Conservation (phyloP, 352 stramenopile genomes). For the Hyaloperonospora arabidopsidis region DNA sequence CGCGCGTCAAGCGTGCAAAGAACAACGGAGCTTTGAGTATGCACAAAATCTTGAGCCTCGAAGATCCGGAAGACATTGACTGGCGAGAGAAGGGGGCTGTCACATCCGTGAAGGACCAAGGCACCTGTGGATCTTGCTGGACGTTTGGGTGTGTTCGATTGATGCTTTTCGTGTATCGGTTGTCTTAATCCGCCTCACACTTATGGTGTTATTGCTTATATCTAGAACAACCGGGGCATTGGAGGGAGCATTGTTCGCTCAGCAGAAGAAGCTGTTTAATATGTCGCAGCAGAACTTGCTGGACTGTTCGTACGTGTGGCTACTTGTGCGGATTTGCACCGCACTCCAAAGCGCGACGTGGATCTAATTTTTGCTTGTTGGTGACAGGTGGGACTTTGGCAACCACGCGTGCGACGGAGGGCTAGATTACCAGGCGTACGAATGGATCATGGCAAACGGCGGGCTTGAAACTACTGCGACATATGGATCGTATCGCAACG, state of each 20-base stretch:
- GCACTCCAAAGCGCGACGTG: conserved; percentile 2
- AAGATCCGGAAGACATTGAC: conserved; percentile 64
- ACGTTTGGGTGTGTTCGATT: conserved; percentile 63
- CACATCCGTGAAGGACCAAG: conserved; percentile 88
- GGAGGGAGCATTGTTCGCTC: conserved; percentile 65
- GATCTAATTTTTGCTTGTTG: conserved; percentile 6
- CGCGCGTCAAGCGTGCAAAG: conserved; percentile 37
- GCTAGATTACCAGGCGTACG: conserved; percentile 86
- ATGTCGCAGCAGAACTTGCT: conserved; percentile 87
- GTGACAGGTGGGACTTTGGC: conserved; percentile 75
- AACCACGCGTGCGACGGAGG: conserved; percentile 88
- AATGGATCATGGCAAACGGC: conserved; percentile 80
- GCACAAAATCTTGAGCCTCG: conserved; percentile 35
- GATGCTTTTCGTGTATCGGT: background rate
- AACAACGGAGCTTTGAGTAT: conserved; percentile 54
- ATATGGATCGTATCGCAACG: conserved; percentile 85
- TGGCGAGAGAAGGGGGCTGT: conserved; percentile 84
- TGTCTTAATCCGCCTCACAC: background rate
- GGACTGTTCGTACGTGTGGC: conserved; percentile 76
- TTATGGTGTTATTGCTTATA: conserved; percentile 8
- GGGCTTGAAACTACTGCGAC: conserved; percentile 71
- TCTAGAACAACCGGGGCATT: conserved; percentile 70
- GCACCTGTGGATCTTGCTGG: conserved; percentile 88
- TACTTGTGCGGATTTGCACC: background rate
- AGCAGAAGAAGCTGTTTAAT: conserved; percentile 69